Evolutionary conservation across 163 green algal genomes (phyloP), one percentile per base, ranked within the genome.

Genomic region (Chlorella variabilis): DNA sequence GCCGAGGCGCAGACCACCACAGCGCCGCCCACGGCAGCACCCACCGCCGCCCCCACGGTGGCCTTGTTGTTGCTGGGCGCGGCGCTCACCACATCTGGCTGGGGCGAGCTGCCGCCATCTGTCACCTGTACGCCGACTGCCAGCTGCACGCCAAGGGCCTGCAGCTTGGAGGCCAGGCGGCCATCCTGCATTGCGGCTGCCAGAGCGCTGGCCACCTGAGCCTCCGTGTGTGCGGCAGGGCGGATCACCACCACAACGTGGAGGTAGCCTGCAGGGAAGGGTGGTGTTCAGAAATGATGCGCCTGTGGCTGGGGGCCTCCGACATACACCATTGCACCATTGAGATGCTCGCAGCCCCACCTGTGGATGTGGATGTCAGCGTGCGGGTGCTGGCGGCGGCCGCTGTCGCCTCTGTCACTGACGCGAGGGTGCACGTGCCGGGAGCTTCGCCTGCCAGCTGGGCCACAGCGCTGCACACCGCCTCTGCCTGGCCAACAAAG

Each of bases 331-430:
- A n/a, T n/a, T n/a, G n/a, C n/a, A n/a, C n/a, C n/a, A n/a, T n/a
- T n/a, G n/a, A n/a, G n/a, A n/a, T n/a, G n/a, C n/a, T n/a, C n/a
- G n/a, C n/a, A n/a, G n/a, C n/a, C n/a, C n/a, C n/a, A n/a, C n/a
- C n/a, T n/a, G n/a, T n/a, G n/a, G n/a, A n/a, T 75, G 69, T 33
- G 29, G 69, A 76, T 20, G 71, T 33, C 71, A 78, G 71, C 7
- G 48, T 49, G 4, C 71, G 71, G 9, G 49, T 49, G 71, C 56
- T 31, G 42, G n/a, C 31, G 3, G 20, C 29, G 11, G 69, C 39
- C 21, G 45, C 45, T 18, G 69, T 33, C 33, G 49, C 20, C 51
- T 78, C 71, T 4, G 36, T 66, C n/a, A 51, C 48, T 2, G 71
- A 66, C 3, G 34, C 49, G 6, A 78, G 33, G 49, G 49, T 51